Percentiles rank a stretch among this genome's conserved stretches.
Evolutionary conservation across 2,329 filamentous ascomycete species (phyloP).

Genomic region (Paracoccidioides brasiliensis): DNA sequence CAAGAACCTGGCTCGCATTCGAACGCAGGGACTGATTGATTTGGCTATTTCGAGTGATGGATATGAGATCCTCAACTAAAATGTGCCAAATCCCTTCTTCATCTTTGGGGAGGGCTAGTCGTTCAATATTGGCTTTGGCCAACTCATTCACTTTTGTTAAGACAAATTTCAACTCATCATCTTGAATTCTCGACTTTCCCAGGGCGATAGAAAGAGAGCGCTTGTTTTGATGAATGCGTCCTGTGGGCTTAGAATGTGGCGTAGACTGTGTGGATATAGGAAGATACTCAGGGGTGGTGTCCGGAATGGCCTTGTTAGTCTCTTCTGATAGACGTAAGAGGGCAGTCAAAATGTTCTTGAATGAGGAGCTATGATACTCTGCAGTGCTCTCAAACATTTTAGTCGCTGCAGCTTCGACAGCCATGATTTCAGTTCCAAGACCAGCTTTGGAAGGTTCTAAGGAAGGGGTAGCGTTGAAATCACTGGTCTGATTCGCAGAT

Average conservation of each 20-base stretch:
- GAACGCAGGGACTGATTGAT: conserved; percentile 29
- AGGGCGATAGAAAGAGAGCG: conserved; percentile 30
- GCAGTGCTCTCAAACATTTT: conserved; percentile 83
- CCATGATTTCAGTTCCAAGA: conserved; percentile 67
- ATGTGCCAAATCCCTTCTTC: conserved; percentile 63
- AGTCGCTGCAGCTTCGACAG: conserved; percentile 76
- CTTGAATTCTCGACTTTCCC: conserved; percentile 29
- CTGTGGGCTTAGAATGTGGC: conserved; percentile 15
- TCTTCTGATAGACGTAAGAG: conserved; percentile 55
- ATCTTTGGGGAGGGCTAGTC: conserved; percentile 55
- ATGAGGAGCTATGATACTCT: conserved; percentile 75
- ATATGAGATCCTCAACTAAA: conserved; percentile 44
- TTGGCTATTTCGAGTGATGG: conserved; percentile 28
- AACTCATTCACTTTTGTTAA: conserved; percentile 62
- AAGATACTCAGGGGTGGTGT: conserved; percentile 38
- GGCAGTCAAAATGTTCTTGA: conserved; percentile 62
- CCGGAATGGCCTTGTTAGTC: conserved; percentile 33
- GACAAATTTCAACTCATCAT: conserved; percentile 40
- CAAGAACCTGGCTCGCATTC: conserved; percentile 50
- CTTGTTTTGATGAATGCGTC: conserved; percentile 24
- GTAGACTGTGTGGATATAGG: conserved; percentile 31
- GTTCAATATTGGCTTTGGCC: conserved; percentile 58
- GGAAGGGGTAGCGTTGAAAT: conserved; percentile 15
- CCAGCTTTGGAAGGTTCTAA: conserved; percentile 44
- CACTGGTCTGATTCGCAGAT: conserved; percentile 17